phyloP scores from a whole-genome alignment of 2,329 filamentous ascomycete genomes.

The Colletotrichum chrysophilum region DNA sequence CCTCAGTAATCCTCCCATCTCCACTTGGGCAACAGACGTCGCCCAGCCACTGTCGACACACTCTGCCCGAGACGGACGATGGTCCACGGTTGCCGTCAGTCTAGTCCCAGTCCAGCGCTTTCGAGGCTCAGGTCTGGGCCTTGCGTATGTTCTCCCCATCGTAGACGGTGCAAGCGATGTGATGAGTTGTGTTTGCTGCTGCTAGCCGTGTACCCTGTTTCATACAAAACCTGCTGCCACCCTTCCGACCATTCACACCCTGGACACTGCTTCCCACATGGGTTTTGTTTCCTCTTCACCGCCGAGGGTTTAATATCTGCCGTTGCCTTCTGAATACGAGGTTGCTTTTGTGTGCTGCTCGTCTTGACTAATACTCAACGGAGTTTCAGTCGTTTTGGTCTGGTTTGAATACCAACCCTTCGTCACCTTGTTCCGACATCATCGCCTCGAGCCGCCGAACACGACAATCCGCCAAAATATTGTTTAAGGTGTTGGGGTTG shows the following conservation, averaged over 20 bases:
- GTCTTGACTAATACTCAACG: not conserved
- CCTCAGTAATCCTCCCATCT: conserved; percentile 7
- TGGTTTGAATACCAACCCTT: not conserved
- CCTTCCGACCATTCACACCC: not conserved
- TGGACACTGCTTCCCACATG: not conserved
- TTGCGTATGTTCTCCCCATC: not conserved
- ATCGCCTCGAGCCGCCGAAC: not conserved
- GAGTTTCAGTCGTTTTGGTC: not conserved
- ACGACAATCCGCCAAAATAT: not conserved
- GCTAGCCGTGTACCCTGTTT: conserved; percentile 21
- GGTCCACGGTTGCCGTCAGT: not conserved
- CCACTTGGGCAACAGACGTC: conserved; percentile 4
- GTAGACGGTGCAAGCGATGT: not conserved
- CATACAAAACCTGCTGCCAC: conserved; percentile 16
- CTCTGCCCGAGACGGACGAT: conserved; percentile 11
- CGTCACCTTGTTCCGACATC: not conserved
- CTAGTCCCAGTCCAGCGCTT: conserved; percentile 10
- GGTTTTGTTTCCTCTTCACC: conserved; percentile 11
- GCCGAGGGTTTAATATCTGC: not conserved
- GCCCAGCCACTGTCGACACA: conserved; percentile 14
- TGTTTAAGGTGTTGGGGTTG: not conserved
- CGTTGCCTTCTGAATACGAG: not conserved
- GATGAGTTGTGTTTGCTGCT: conserved; percentile 16
- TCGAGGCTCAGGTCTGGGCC: not conserved
- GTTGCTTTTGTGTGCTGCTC: not conserved